A percentile compares a stretch with the other conserved stretches of the same genome.
phyloP scores from a whole-genome alignment of 2,329 filamentous ascomycete genomes.

The Aspergillus chevalieri region DNA sequence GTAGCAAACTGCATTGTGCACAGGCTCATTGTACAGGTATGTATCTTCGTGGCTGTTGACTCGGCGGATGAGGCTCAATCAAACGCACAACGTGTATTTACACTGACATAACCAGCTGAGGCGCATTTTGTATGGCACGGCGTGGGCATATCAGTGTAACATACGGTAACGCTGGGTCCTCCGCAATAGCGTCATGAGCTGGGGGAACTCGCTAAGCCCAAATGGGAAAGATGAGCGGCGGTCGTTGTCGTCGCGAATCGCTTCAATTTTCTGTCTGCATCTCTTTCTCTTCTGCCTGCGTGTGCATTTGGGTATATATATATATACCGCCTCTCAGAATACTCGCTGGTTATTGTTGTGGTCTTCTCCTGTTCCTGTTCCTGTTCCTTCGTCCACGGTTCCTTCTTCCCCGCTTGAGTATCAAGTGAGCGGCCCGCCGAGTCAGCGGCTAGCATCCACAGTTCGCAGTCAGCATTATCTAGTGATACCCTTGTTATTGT shows the following conservation, averaged over 20 bases:
- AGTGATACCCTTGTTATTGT: not conserved
- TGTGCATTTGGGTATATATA: not conserved
- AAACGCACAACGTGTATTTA: too few species aligned
- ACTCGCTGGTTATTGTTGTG: not conserved
- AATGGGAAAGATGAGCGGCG: not conserved
- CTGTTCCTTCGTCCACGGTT: constrained; percentile 13
- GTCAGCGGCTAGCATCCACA: constrained; percentile 34
- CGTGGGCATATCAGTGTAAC: not conserved
- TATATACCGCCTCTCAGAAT: not conserved
- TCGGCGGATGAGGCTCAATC: too few species aligned
- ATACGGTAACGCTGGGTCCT: constrained; percentile 3
- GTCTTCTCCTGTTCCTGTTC: not conserved
- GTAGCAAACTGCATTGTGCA: too few species aligned
- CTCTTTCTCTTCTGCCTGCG: not conserved
- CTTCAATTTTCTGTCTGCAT: not conserved
- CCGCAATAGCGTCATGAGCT: not conserved
- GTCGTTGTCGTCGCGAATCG: not conserved
- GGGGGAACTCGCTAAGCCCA: not conserved
- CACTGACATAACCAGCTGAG: not conserved
- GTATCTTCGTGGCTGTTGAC: too few species aligned
- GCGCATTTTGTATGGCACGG: not conserved
- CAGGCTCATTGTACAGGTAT: too few species aligned
- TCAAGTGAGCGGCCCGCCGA: constrained; percentile 20
- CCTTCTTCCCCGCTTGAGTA: constrained; percentile 9
- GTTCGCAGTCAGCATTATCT: constrained; percentile 13